Conservation (phyloP, 108 stramenopile genomes). For the Pseudonitzschia multiseries region DNA sequence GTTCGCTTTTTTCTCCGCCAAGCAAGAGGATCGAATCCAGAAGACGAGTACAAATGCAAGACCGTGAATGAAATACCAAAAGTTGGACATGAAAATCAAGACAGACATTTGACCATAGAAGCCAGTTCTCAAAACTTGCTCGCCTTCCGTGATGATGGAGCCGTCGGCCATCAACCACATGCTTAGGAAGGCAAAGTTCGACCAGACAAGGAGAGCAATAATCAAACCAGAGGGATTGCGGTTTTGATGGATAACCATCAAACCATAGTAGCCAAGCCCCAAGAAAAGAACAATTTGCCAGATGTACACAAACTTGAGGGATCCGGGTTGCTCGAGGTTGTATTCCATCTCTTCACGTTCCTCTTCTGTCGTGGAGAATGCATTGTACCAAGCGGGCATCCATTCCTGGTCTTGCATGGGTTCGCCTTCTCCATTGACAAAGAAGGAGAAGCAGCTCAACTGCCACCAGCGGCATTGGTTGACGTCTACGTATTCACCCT, state of each 20-base stretch:
- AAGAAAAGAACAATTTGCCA: constrained; percentile 55
- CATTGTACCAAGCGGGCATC: constrained; percentile 12
- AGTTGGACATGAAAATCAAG: constrained; percentile 55
- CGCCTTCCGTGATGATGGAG: constrained; percentile 42
- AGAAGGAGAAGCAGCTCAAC: constrained; percentile 36
- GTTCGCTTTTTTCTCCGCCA: not conserved
- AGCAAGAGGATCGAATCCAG: not conserved
- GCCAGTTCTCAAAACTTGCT: constrained; percentile 45
- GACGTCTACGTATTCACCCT: constrained; percentile 6
- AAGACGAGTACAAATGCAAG: constrained; percentile 19
- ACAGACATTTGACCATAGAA: constrained; percentile 64
- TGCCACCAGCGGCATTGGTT: constrained; percentile 56
- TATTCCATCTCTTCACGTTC: constrained; percentile 26
- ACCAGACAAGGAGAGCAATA: constrained; percentile 41
- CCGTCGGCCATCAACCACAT: constrained; percentile 51
- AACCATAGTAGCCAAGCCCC: constrained; percentile 43
- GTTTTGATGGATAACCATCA: constrained; percentile 30
- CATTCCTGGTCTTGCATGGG: constrained; percentile 16
- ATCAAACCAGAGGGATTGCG: constrained; percentile 34
- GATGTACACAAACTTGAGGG: constrained; percentile 57
- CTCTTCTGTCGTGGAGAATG: constrained; percentile 8
- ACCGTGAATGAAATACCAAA: constrained; percentile 34
- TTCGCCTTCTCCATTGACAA: constrained; percentile 24
- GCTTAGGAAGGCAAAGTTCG: constrained; percentile 49
- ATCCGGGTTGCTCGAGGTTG: constrained; percentile 20